A percentile compares a stretch with the other conserved stretches of the same genome.
phyloP scores from a whole-genome alignment of 2,329 filamentous ascomycete genomes.

The Fusarium keratoplasticum region DNA sequence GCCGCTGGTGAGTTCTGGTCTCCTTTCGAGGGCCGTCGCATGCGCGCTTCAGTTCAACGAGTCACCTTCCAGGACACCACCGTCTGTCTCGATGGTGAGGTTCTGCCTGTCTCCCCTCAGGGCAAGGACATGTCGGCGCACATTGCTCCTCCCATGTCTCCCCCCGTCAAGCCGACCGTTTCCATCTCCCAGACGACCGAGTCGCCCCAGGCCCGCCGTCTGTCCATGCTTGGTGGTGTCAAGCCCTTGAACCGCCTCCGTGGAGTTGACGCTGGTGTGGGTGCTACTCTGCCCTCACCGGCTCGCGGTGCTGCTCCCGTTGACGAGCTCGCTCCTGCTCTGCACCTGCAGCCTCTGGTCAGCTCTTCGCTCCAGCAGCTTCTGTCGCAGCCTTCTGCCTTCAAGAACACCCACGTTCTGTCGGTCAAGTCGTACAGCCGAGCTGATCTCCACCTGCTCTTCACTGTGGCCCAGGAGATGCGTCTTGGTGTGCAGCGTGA shows the following conservation, averaged over 20 bases:
- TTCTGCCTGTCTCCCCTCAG: slow-evolving; percentile 64
- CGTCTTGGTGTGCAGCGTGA: slow-evolving; percentile 92
- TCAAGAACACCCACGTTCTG: slow-evolving; percentile 90
- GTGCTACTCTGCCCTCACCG: slow-evolving; percentile 33
- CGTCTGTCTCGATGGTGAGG: slow-evolving; percentile 78
- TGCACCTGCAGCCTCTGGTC: slow-evolving; percentile 62
- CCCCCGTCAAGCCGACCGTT: slow-evolving; percentile 65
- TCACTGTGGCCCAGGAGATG: slow-evolving; percentile 98
- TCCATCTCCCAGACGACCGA: slow-evolving; percentile 52
- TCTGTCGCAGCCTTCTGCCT: slow-evolving; percentile 79
- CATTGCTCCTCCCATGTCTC: slow-evolving; percentile 66
- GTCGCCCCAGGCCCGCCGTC: slow-evolving; percentile 50
- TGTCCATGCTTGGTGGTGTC: slow-evolving; percentile 46
- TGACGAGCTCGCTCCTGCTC: slow-evolving; percentile 60
- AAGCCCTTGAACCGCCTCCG: slow-evolving; percentile 49
- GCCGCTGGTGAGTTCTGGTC: slow-evolving; percentile 68
- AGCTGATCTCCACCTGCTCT: slow-evolving; percentile 89
- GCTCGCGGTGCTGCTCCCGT: slow-evolving; percentile 43
- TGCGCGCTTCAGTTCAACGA: slow-evolving; percentile 78
- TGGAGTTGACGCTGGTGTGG: slow-evolving; percentile 38
- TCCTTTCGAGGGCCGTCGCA: slow-evolving; percentile 75
- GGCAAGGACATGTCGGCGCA: slow-evolving; percentile 84
- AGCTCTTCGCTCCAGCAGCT: slow-evolving; percentile 76
- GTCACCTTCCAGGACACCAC: slow-evolving; percentile 82
- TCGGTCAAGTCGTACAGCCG: slow-evolving; percentile 93